Evolutionary conservation across 202 grass and related monocot genomes (phyloP).

Genomic region (Panicum virgatum): DNA sequence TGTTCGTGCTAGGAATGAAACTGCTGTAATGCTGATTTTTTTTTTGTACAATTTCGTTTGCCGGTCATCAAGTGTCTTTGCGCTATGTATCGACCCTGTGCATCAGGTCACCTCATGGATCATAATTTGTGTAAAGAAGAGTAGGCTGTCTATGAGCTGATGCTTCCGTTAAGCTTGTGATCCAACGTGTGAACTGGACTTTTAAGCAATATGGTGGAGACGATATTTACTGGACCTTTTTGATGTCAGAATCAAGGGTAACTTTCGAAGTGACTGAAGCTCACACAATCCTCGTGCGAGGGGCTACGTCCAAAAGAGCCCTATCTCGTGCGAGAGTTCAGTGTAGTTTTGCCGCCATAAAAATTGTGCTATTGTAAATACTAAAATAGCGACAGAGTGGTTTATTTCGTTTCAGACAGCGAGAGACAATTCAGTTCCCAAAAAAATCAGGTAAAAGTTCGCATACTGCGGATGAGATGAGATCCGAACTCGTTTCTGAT

Average conservation of each 20-base stretch:
- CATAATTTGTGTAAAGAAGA: not conserved
- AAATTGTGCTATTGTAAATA: not conserved
- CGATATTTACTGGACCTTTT: not conserved
- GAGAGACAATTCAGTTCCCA: not conserved
- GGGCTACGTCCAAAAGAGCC: not conserved
- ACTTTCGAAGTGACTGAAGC: not conserved
- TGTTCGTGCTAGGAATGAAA: not conserved
- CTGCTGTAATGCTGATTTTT: not conserved
- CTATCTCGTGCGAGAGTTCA: not conserved
- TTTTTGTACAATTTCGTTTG: not conserved
- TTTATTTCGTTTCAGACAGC: not conserved
- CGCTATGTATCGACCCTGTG: not conserved
- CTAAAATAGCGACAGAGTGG: not conserved
- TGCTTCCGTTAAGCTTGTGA: not conserved
- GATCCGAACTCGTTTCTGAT: not conserved
- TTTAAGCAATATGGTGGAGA: not conserved
- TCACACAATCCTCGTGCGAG: slow-evolving; percentile 4
- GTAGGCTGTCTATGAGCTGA: not conserved
- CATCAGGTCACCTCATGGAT: not conserved
- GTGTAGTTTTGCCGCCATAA: not conserved
- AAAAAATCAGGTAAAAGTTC: not conserved
- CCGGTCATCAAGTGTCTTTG: not conserved
- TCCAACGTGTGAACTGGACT: not conserved
- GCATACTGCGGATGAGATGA: not conserved
- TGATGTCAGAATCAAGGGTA: not conserved